These are phyloP conservation scores for Colletotrichum noveboracense DNA, from an alignment of 2,329 filamentous ascomycete genomes.

Conservation along the genomic window DNA sequence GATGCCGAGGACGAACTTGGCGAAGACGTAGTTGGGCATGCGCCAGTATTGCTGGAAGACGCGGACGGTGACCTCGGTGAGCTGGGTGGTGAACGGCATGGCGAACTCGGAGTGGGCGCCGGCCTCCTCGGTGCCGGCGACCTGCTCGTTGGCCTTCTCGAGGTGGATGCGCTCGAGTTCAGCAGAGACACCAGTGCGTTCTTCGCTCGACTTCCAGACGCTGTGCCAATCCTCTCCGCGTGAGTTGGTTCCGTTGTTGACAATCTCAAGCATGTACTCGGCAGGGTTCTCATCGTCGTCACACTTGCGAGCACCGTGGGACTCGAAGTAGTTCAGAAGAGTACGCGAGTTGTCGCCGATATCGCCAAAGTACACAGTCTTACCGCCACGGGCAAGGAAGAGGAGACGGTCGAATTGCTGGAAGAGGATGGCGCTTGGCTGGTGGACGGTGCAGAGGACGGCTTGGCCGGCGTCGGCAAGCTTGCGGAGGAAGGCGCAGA, in stretches of 20 bases:
- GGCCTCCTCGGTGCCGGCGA: constrained; percentile 19
- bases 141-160: constrained; percentile 40
- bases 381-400: constrained; percentile 69
- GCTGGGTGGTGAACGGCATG: constrained; percentile 71
- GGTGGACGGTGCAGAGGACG: constrained; percentile 60
- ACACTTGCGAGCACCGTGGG: constrained; percentile 66
- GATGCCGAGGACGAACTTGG: constrained; percentile 68
- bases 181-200: constrained; percentile 55
- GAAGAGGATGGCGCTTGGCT: constrained; percentile 59
- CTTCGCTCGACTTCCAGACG: constrained; percentile 64
- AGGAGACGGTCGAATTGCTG: constrained; percentile 64
- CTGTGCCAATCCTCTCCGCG: constrained; percentile 66
- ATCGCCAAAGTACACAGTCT: constrained; percentile 73
- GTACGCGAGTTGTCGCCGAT: constrained; percentile 65
- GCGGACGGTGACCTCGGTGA: constrained; percentile 67
- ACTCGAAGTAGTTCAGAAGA: constrained; percentile 68
- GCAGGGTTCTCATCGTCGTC: constrained; percentile 71
- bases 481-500: constrained; percentile 66
- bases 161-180: constrained; percentile 70
- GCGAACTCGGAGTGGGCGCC: constrained; percentile 71
- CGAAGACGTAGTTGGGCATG: constrained; percentile 78
- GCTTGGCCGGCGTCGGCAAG: constrained; percentile 61
- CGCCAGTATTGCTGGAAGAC: constrained; percentile 88
- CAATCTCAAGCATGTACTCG: constrained; percentile 73
- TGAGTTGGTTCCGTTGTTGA: constrained; percentile 44